Evolutionary conservation across 148 eudicot genomes (phyloP).

Genomic region (Nepenthes mirabilis): DNA sequence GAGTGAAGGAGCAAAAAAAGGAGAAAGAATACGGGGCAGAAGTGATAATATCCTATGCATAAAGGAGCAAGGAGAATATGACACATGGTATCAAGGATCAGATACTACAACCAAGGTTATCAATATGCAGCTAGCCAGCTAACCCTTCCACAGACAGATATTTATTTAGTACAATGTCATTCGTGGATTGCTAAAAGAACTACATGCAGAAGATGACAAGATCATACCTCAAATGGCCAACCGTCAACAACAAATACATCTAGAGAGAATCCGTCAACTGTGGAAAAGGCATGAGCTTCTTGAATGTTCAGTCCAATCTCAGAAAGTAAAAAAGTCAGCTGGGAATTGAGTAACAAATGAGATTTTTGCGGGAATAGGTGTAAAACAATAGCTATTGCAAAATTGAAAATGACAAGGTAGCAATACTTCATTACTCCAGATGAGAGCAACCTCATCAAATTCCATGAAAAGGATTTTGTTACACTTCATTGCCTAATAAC

Average conservation of each 20-base stretch:
- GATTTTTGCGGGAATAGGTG: neutral
- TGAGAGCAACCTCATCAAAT: neutral
- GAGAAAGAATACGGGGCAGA: too few species aligned
- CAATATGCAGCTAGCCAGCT: too few species aligned
- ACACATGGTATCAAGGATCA: too few species aligned
- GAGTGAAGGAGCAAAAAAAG: too few species aligned
- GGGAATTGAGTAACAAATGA: constrained; percentile 20
- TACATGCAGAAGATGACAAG: constrained; percentile 2
- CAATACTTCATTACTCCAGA: neutral
- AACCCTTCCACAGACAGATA: too few species aligned
- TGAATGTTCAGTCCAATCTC: constrained; percentile 78
- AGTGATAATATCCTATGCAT: too few species aligned
- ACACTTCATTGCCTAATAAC: too few species aligned
- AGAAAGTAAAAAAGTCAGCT: constrained; percentile 80
- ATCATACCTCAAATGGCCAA: constrained; percentile 55
- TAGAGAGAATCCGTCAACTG: constrained; percentile 75
- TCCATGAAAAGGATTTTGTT: neutral
- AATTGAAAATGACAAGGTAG: neutral
- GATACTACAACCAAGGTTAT: too few species aligned
- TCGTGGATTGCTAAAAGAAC: neutral
- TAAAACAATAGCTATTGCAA: neutral
- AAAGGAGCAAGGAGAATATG: too few species aligned
- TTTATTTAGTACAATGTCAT: too few species aligned
- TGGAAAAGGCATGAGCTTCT: constrained; percentile 96
- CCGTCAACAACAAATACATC: constrained; percentile 90